Percentiles rank a stretch among this genome's conserved stretches.
phyloP scores from a whole-genome alignment of 192 early-diverging fungal genomes.

The Funneliformis mosseae region DNA sequence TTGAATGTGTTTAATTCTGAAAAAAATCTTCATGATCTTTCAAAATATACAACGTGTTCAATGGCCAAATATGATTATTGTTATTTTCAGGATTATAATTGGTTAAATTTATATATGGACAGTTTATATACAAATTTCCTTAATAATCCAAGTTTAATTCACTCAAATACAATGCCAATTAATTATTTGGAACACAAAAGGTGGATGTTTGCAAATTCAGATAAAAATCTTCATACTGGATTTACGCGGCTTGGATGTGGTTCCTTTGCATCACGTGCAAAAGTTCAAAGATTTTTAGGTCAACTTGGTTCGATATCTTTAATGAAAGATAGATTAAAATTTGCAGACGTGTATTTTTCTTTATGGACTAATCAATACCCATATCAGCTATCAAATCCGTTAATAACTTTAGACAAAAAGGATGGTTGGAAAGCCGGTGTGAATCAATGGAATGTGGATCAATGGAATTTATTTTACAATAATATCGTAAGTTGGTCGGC shows the following conservation, averaged over 20 bases:
- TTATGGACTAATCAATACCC: conserved; percentile 66
- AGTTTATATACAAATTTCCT: conserved; percentile 61
- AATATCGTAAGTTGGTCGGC: conserved; percentile 41
- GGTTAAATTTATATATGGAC: conserved; percentile 58
- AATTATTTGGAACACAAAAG: conserved; percentile 52
- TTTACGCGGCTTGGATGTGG: conserved; percentile 58
- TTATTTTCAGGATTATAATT: conserved; percentile 63
- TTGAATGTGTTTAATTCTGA: conserved; percentile 50
- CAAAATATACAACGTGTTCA: conserved; percentile 57
- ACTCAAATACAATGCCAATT: conserved; percentile 53
- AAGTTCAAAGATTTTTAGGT: conserved; percentile 53
- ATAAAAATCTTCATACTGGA: conserved; percentile 56
- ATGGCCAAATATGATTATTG: conserved; percentile 55
- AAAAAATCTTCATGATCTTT: conserved; percentile 55
- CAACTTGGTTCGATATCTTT: conserved; percentile 53
- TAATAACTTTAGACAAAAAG: conserved; percentile 46
- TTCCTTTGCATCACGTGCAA: conserved; percentile 50
- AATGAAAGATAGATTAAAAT: conserved; percentile 47
- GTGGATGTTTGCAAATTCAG: conserved; percentile 58
- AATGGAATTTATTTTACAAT: conserved; percentile 49
- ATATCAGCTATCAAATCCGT: conserved; percentile 53
- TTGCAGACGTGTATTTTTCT: conserved; percentile 58
- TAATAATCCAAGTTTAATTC: conserved; percentile 52
- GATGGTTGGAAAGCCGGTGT: too few species aligned
- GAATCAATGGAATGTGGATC: conserved; percentile 55